Base-by-base conservation (phyloP, 108 stramenopile species). In the Bacterosira constricta region DNA sequence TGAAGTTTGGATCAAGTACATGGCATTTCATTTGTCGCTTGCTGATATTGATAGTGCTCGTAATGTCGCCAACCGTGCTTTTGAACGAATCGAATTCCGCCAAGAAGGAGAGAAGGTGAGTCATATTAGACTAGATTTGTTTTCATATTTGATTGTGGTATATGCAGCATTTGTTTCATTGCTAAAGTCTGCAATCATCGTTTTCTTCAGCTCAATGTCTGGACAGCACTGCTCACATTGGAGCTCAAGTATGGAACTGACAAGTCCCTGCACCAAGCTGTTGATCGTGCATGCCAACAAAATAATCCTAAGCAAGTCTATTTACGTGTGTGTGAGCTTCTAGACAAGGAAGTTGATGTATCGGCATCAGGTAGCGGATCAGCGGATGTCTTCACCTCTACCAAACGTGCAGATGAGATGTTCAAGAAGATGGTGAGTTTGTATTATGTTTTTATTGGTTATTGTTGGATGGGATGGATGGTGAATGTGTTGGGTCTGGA, bases 1-100 rank as follows among this genome's bases (percentile, higher is more conserved):
- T 3, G 89, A 96, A 46, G 57, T 85, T 15, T 99, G 97, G 97
- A 97, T 99, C 37, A 88, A 90, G 41, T 99, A 91, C 80, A 99
- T 99, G 96, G 97, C 97, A 6, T 99, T 90, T 80, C 87, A 97
- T 67, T 64, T 99, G 39, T 90, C 93, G 12, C 73, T 95, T 37
- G 96, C 96, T 10, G 97, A 99, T 62, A 87, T 97, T 21, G 89
- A 95, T 26, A 85, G 86, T 50, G 97, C 97, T 30, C 87, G 98
- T 1, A 77, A 75, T 56, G 91, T 99, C 41, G 96, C 94, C 31
- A 83, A 95, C 34, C 80, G 94, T 15, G 96, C 95, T 18, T 82
- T 98, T 34, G 86, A 95, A 26, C 79, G 94, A 23, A 96, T 99
- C 49, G 93, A 93, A 39, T 98, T 97, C 66, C 83, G 96, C 4